A percentile compares a stretch with the other conserved stretches of the same genome.
Conservation (phyloP, 2,329 filamentous ascomycete species). For the Ceratocystis alfenasii region DNA sequence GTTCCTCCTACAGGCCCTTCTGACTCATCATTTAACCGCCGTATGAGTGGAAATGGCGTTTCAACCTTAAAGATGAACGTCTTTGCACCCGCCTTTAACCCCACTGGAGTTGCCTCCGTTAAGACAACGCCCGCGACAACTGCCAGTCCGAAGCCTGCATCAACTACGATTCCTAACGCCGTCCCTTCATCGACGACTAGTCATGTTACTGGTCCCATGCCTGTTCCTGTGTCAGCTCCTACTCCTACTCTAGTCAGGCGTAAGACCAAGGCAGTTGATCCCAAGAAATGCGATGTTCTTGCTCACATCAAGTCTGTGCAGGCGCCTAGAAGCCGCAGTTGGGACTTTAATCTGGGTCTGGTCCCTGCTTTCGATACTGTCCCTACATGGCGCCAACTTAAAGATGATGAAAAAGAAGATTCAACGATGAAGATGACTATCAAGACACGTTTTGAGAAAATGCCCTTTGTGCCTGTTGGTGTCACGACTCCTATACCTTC, state of each 20-base stretch:
- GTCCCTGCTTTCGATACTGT: conserved; percentile 72
- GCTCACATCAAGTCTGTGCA: conserved; percentile 43
- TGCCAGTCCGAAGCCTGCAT: conserved; percentile 11
- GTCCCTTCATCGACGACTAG: background rate
- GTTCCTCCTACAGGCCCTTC: conserved; percentile 54
- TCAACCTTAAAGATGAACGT: conserved; percentile 52
- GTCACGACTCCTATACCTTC: conserved; percentile 57
- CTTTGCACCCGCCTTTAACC: conserved; percentile 70
- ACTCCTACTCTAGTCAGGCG: conserved; percentile 46
- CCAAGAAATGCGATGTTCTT: conserved; percentile 53
- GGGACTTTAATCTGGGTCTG: conserved; percentile 68
- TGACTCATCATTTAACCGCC: conserved; percentile 42
- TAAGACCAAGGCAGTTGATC: conserved; percentile 59
- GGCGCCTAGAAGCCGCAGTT: conserved; percentile 42
- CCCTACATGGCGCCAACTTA: conserved; percentile 68
- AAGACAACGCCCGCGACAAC: conserved; percentile 15
- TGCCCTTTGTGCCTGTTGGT: conserved; percentile 33
- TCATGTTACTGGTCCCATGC: background rate
- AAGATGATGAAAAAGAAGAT: conserved; percentile 55
- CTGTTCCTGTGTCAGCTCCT: conserved; percentile 1
- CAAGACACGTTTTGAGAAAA: conserved; percentile 64
- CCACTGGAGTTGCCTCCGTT: conserved; percentile 38
- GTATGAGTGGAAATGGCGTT: conserved; percentile 35
- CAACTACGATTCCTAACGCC: conserved; percentile 5
- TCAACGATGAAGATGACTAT: conserved; percentile 57